These are phyloP conservation scores for Rhazya stricta DNA, from an alignment of 257 asterid genomes.

Conservation along the genomic window DNA sequence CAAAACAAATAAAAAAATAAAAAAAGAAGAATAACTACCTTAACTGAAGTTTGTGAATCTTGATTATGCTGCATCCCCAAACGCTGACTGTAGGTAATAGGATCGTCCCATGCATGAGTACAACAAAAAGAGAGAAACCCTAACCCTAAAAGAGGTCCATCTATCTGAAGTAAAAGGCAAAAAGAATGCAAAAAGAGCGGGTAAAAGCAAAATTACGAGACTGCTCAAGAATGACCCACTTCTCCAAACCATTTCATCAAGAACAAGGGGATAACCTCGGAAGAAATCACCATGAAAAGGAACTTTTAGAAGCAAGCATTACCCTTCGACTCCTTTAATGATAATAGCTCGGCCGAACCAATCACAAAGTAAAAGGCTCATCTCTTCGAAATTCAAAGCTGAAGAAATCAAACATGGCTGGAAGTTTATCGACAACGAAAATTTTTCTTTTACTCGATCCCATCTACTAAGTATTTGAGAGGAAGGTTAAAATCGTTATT, in stretches of 20 bases:
- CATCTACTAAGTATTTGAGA: no score
- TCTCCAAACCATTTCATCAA: background rate
- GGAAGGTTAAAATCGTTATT: no score
- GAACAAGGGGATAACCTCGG: background rate
- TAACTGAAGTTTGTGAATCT: constrained; percentile 15
- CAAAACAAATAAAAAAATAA: no score
- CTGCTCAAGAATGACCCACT: background rate
- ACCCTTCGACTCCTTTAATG: background rate
- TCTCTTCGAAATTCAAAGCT: no score
- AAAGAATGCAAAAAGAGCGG: background rate
- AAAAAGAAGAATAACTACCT: no score
- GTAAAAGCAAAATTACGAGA: background rate
- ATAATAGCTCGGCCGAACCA: no score
- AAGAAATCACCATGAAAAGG: background rate
- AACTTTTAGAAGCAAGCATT: background rate
- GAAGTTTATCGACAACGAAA: no score
- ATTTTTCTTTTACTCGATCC: no score
- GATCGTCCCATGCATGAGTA: background rate
- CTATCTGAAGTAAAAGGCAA: background rate
- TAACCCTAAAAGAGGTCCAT: background rate
- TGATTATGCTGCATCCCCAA: constrained; percentile 22
- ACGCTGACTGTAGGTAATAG: constrained; percentile 13
- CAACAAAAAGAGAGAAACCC: background rate
- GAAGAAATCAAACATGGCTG: no score
- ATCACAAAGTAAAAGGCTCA: no score